A percentile compares a stretch with the other conserved stretches of the same genome.
These are phyloP conservation scores for Pythium folliculosum DNA, from an alignment of 352 stramenopile genomes.

Conservation along the genomic window DNA sequence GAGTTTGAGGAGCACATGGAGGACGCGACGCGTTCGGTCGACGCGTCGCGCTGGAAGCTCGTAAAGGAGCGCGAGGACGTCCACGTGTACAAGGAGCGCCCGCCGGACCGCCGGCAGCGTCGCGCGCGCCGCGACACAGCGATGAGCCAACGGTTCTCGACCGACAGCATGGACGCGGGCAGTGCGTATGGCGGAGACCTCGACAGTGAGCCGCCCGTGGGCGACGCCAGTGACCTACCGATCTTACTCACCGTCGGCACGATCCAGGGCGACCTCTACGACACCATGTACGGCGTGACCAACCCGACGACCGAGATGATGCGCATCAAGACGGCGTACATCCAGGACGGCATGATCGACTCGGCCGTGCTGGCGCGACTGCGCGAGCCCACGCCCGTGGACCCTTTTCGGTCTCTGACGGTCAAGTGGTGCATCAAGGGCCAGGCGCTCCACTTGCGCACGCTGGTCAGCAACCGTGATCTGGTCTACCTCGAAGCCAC, in stretches of 20 bases:
- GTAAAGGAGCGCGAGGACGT: slow-evolving; percentile 39
- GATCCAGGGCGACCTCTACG: slow-evolving; percentile 39
- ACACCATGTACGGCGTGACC: slow-evolving; percentile 50
- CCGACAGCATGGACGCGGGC: not conserved
- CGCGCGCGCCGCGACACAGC: not conserved
- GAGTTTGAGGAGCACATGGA: slow-evolving; percentile 41
- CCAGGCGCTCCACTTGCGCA: slow-evolving; percentile 35
- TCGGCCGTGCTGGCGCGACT: slow-evolving; percentile 43
- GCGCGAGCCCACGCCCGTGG: slow-evolving; percentile 30
- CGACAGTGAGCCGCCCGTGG: too few species aligned
- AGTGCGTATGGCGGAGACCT: too few species aligned
- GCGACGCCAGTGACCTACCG: slow-evolving; percentile 24
- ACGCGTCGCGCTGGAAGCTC: slow-evolving; percentile 52
- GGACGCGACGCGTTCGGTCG: slow-evolving; percentile 30
- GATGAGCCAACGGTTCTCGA: too few species aligned
- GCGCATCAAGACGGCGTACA: slow-evolving; percentile 51
- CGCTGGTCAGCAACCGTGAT: slow-evolving; percentile 53
- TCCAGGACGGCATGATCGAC: slow-evolving; percentile 51
- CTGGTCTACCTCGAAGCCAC: slow-evolving; percentile 59
- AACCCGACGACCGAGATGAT: slow-evolving; percentile 46
- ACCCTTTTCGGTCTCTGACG: slow-evolving; percentile 49
- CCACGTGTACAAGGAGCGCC: slow-evolving; percentile 24
- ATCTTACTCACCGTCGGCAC: slow-evolving; percentile 36
- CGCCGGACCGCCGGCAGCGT: not conserved
- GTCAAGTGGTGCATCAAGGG: slow-evolving; percentile 64